Evolutionary conservation across 306 rosid genomes (phyloP), one percentile per base, ranked within the genome.

Genomic region (Aeschynomene evenia): DNA sequence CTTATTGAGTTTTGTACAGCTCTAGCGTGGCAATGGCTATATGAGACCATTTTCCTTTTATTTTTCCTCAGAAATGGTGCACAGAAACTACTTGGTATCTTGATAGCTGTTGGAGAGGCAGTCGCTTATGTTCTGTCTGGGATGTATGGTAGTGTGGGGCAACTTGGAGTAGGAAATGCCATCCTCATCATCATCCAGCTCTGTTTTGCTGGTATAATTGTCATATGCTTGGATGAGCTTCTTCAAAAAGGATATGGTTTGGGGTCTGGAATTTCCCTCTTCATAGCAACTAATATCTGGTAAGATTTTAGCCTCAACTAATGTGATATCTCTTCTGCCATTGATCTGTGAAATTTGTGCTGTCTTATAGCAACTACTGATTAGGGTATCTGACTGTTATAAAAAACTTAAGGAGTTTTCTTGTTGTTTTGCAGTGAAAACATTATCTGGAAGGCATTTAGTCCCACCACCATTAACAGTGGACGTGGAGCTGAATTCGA

Each of bases 181-280:
- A 84, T 94, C 72, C 96, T 94, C 66, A 90, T 94, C 59, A 90
- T 94, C 66, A 49, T 88, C 58, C 98, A 90, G 85, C 96, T 94
- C 49, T 94, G 91, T 81, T 94, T 94, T 79, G 92, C 94, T 0
- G 98, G 98, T 51, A 88, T 94, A 54, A 91, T 94, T 76, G 98
- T 94, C 62, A 94, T 94, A 54, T 94, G 97, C 66, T 87, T 94
- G 59, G 98, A 94, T 64, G 97, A 94, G 68, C 98, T 94, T 67
- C 97, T 94, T 73, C 97, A 94, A 83, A 94, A 94, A 74, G 98
- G 98, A 87, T 94, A 94, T 80, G 98, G 97, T 80, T 86, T 94
- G 29, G 98, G 98, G 65, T 94, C 96, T 66, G 96, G 97, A 81
- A 94, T 94, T 85, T 94, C 98, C 63, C 95, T 94, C 10, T 94